Percentiles rank a stretch among this genome's conserved stretches.
Conservation (phyloP, 2,329 filamentous ascomycete species). For the Fusarium decemcellulare region DNA sequence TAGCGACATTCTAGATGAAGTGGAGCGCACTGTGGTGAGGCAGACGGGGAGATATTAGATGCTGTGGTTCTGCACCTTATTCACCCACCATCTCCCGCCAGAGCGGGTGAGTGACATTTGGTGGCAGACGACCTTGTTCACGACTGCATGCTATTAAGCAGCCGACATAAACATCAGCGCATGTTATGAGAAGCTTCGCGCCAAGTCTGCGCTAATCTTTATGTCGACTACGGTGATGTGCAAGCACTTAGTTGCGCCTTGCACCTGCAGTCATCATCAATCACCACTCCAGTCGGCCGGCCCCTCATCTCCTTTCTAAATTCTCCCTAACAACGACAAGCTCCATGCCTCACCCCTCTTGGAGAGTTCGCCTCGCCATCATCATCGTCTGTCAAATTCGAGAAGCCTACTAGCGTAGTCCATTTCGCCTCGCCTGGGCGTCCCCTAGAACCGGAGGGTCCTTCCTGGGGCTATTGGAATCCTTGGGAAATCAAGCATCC, state of each 20-base stretch:
- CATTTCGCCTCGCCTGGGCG: constrained; percentile 28
- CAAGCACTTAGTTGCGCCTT: not conserved
- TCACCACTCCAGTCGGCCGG: constrained; percentile 1
- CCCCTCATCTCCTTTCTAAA: constrained; percentile 21
- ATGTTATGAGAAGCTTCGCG: no score
- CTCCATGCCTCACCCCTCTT: not conserved
- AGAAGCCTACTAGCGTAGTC: constrained; percentile 41
- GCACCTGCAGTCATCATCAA: not conserved
- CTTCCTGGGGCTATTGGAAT: constrained; percentile 8
- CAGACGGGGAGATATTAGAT: not conserved
- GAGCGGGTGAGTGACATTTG: not conserved
- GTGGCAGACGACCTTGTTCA: not conserved
- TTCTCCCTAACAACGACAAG: not conserved
- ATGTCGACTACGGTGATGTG: no score
- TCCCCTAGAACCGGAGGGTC: constrained; percentile 13
- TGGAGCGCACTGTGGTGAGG: constrained; percentile 13
- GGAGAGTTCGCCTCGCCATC: constrained; percentile 10
- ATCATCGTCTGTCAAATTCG: constrained; percentile 42
- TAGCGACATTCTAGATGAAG: constrained; percentile 1
- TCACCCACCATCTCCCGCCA: not conserved
- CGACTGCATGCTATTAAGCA: not conserved
- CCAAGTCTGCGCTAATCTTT: no score
- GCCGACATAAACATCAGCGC: no score
- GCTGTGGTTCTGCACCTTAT: not conserved
- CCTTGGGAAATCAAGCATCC: constrained; percentile 32